Percentiles rank a stretch among this genome's conserved stretches.
phyloP scores from a whole-genome alignment of 2,329 filamentous ascomycete species.

The Apiospora hydei region DNA sequence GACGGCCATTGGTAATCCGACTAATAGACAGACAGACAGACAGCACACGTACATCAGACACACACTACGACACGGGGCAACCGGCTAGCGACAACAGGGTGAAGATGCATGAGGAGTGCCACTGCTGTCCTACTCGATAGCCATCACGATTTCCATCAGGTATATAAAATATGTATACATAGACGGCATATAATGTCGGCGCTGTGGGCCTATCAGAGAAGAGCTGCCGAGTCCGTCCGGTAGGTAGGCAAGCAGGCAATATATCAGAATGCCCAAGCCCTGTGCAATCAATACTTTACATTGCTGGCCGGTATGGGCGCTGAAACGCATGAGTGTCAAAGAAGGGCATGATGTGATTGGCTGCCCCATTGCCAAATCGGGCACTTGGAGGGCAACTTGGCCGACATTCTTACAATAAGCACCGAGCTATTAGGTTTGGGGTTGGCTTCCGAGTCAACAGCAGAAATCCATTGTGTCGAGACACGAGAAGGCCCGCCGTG shows the following conservation, averaged over 20 bases:
- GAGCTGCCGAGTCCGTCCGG: neutral
- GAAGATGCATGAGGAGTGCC: neutral
- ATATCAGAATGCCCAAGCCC: neutral
- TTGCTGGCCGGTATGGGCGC: slow-evolving; percentile 10
- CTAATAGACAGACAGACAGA: neutral
- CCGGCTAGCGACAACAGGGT: neutral
- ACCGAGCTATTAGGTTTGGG: slow-evolving; percentile 15
- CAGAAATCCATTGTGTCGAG: neutral
- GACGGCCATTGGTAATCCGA: slow-evolving; percentile 4
- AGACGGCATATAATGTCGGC: neutral
- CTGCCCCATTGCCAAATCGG: slow-evolving; percentile 9
- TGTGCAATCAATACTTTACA: neutral
- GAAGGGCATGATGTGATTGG: slow-evolving; percentile 3
- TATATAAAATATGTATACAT: neutral
- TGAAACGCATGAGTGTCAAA: slow-evolving; percentile 2
- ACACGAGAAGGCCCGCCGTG: neutral
- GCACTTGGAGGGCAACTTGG: neutral
- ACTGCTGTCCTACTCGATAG: slow-evolving; percentile 3
- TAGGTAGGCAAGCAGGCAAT: neutral
- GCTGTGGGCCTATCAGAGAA: neutral
- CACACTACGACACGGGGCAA: neutral
- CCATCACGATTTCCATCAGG: neutral
- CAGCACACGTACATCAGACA: neutral
- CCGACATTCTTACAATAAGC: neutral
- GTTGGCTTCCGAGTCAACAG: slow-evolving; percentile 12